Percentiles rank a stretch among this genome's conserved stretches.
Conservation (phyloP, 2,329 filamentous ascomycete species). For the Chaetomiaceae sp. region DNA sequence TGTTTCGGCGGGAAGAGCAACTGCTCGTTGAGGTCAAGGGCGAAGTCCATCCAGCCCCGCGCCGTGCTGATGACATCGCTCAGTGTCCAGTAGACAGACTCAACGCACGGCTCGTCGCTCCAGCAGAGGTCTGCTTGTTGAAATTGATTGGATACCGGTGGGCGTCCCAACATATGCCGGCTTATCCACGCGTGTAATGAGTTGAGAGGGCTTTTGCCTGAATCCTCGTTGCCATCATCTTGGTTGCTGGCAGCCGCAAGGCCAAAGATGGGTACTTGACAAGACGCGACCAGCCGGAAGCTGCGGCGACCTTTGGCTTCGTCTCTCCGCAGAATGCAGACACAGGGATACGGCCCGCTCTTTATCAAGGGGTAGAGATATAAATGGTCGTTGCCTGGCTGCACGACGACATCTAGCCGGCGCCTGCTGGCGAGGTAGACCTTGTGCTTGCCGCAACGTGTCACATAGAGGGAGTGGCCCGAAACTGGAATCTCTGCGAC, state of each 20-base stretch:
- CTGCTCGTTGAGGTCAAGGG: neutral
- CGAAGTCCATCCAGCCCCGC: neutral
- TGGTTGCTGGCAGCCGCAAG: neutral
- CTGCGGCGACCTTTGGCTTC: too few species aligned
- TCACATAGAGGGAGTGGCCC: neutral
- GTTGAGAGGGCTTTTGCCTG: too few species aligned
- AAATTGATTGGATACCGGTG: too few species aligned
- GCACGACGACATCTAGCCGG: neutral
- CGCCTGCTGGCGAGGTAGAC: neutral
- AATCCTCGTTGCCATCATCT: too few species aligned
- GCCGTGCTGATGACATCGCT: neutral
- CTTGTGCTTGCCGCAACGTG: neutral
- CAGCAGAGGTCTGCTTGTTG: too few species aligned
- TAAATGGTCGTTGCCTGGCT: neutral
- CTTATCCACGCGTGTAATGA: too few species aligned
- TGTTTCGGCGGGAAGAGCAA: neutral
- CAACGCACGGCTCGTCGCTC: neutral
- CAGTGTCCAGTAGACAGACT: neutral
- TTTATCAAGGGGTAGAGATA: neutral
- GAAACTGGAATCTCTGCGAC: too few species aligned
- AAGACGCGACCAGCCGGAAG: neutral
- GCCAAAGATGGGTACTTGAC: neutral
- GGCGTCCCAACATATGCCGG: too few species aligned
- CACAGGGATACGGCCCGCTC: neutral
- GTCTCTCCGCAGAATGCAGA: neutral